Base-by-base conservation (phyloP, 306 rosid genomes). In the Dryas alaskensis region DNA sequence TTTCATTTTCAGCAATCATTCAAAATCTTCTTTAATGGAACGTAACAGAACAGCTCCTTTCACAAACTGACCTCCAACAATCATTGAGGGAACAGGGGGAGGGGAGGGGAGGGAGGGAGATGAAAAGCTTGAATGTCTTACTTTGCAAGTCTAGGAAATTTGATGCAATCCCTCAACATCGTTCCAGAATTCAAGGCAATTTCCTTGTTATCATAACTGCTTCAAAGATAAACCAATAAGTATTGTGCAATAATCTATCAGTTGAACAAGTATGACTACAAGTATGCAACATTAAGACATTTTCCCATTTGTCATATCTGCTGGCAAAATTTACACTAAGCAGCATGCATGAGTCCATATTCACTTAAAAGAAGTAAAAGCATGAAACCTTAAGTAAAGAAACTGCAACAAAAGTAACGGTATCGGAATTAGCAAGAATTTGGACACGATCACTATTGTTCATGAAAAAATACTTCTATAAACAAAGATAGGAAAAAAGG, bases 151-250 rank as follows among this genome's bases (percentile, higher is more conserved):
- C 81, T 61, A 10, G 92, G 87, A 73, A 89, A 89, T 80, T 88
- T 94, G 84, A 94, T 87, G 88, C 99, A 92, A 72, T 94, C 97
- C 83, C 98, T 88, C 92, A 94, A 81, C 96, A 94, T 94, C 81
- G 67, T 78, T 82, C 97, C 99, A 83, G 90, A 88, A 84, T 83
- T 90, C 84, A 94, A 80, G 60, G 99, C 96, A 81, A 92, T 84
- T 76, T 94, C 99, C 88, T 87, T 92, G 88, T 92, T 94, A 83
- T 92, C 99, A 82, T 94, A 92, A 85, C 99, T 94, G 96, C 52
- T 57, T 22, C 75, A 73, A 72, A 78, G 76, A 59, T 8, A 84
- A 49, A 73, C 37, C 53, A 43, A 39, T 60, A 67, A 75, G 78
- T 40, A 13, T 17, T 67, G 7, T 61, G 77, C 43, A 65, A 72